A percentile compares a stretch with the other conserved stretches of the same genome.
phyloP scores from a whole-genome alignment of 202 grass and related monocot species.

The Brachypodium distachyon region DNA sequence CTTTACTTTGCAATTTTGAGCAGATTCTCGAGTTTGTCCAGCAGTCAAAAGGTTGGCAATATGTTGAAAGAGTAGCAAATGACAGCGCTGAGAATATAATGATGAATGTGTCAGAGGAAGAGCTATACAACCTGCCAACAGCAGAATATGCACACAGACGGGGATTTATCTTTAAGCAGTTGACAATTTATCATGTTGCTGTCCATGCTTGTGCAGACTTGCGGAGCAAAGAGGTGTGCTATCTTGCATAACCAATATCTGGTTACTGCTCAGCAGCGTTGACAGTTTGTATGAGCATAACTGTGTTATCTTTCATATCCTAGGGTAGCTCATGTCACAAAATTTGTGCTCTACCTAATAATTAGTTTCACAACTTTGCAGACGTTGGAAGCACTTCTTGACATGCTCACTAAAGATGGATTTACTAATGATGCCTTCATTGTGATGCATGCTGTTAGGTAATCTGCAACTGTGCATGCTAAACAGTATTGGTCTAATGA shows the following conservation, averaged over 20 bases:
- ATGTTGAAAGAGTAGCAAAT: constrained; percentile 56
- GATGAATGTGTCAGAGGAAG: constrained; percentile 98
- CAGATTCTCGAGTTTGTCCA: constrained; percentile 88
- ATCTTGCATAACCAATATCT: constrained; percentile 9
- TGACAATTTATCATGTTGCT: constrained; percentile 92
- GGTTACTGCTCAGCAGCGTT: not conserved
- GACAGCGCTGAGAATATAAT: constrained; percentile 90
- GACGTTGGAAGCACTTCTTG: constrained; percentile 91
- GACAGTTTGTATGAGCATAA: not conserved
- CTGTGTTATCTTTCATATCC: not conserved
- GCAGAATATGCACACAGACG: constrained; percentile 77
- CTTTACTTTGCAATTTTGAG: constrained; percentile 10
- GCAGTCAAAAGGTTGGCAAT: constrained; percentile 96
- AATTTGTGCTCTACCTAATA: not conserved
- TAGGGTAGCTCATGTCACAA: not conserved
- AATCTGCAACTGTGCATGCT: constrained; percentile 7
- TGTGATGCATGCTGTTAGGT: constrained; percentile 86
- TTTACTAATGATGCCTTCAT: constrained; percentile 70
- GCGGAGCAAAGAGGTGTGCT: constrained; percentile 66
- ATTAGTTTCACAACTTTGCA: constrained; percentile 29
- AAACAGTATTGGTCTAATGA: constrained; percentile 13
- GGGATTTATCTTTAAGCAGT: constrained; percentile 51
- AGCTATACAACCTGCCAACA: constrained; percentile 92
- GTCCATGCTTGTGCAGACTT: constrained; percentile 89
- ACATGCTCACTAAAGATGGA: constrained; percentile 63